Conservation (phyloP, 2,329 filamentous ascomycete genomes). For the Fusarium sororula region DNA sequence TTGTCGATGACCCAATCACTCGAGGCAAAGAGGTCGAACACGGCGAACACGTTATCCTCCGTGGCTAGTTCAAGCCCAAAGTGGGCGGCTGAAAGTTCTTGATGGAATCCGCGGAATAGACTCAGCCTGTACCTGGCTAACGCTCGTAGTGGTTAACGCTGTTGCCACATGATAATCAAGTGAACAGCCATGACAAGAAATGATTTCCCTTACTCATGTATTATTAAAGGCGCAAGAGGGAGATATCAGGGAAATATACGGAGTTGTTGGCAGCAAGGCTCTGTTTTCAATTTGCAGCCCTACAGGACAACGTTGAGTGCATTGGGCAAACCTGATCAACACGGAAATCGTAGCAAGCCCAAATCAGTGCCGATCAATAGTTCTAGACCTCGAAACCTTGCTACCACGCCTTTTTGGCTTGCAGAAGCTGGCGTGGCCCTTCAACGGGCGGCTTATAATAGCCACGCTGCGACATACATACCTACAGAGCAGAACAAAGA, state of each 20-base stretch:
- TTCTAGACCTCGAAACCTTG: conserved; percentile 27
- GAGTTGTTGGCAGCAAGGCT: background rate
- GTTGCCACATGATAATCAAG: conserved; percentile 9
- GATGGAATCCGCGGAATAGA: background rate
- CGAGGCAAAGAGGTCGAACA: background rate
- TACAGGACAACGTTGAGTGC: background rate
- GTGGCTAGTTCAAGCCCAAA: conserved; percentile 2
- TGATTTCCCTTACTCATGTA: background rate
- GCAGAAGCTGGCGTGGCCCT: conserved; percentile 12
- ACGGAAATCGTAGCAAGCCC: conserved; percentile 3
- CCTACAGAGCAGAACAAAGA: background rate
- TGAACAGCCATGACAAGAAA: background rate
- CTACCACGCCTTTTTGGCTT: background rate
- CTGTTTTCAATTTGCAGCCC: background rate
- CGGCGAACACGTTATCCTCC: background rate
- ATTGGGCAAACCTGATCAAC: conserved; percentile 3
- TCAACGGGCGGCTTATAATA: background rate
- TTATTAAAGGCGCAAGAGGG: background rate
- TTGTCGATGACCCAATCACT: conserved; percentile 8
- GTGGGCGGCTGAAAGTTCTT: conserved; percentile 7
- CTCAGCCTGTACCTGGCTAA: conserved; percentile 25
- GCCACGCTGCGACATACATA: background rate
- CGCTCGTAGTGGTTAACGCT: conserved; percentile 8
- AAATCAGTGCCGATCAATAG: conserved; percentile 29
- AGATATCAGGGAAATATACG: background rate